Percentiles rank a stretch among this genome's conserved stretches.
Conservation (phyloP, 1,139 yeast species). For the Kluyveromyces sp. region DNA sequence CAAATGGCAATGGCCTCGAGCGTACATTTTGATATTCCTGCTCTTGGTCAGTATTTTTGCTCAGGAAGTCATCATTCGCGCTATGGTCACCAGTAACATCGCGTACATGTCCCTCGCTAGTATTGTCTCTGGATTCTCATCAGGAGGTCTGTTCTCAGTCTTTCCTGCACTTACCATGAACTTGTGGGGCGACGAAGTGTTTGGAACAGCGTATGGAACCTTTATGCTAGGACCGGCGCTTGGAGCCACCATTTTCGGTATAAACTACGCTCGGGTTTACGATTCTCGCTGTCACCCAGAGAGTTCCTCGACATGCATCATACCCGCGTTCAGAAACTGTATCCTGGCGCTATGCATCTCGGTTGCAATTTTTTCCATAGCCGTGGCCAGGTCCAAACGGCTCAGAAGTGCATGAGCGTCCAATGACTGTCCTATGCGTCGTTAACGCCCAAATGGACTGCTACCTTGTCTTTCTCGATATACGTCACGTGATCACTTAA, state of each 20-base stretch:
- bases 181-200: constrained; percentile 83
- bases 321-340: constrained; percentile 1
- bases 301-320: neutral
- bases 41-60: constrained; percentile 42
- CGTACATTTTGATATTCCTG: constrained; percentile 40
- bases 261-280: constrained; percentile 61
- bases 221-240: constrained; percentile 88
- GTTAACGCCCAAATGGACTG: neutral
- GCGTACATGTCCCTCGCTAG: constrained; percentile 38
- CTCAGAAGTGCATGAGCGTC: neutral
- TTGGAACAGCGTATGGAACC: constrained; percentile 92
- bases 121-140: constrained; percentile 57
- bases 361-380: neutral
- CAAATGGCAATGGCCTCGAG: constrained; percentile 33
- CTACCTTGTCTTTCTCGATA: neutral
- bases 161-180: constrained; percentile 77
- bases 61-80: constrained; percentile 29
- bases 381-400: neutral
- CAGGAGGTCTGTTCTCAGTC: constrained; percentile 80
- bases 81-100: constrained; percentile 11
- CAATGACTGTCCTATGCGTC: neutral
- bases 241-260: constrained; percentile 67
- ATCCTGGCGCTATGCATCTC: neutral
- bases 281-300: constrained; percentile 36
- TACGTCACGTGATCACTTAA: neutral